Base-by-base conservation (phyloP, 169 alveolate species). In the Cryptosporidium tyzzeri region DNA sequence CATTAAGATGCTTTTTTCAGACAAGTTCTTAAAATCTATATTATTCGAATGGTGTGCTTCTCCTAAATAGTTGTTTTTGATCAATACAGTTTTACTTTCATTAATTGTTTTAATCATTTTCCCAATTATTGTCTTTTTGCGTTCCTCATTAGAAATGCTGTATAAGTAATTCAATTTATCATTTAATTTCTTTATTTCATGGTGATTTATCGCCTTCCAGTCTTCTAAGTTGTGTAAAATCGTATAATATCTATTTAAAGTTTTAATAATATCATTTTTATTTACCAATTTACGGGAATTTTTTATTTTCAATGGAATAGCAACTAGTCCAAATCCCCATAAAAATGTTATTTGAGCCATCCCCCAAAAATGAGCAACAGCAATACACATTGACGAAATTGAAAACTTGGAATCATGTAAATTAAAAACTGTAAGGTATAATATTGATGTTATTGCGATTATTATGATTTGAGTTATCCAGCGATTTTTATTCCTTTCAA, bases 281-380 rank as follows among this genome's bases (percentile, higher is more conserved):
- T 70, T n/a, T 26, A 29, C 21, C 26, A 45, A 9, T 70, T 45
- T 70, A 14, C 29, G 44, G n/a, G 53, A 29, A 50, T 31, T 71
- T 50, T 71, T 71, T 16, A 71, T 48, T 31, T 71, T 29, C 7
- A n/a, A 8, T n/a, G 85, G 85, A 71, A 71, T 53, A 7, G 70
- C 67, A 23, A 55, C 69, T 5, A 71, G 12, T 23, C 74, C 73
- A 39, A 31, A 75, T 23, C 86, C 86, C 73, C 86, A 75, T 18
- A 75, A 37, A 29, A 71, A 48, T 39, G 67, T 35, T 59, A 59
- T 23, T 80, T 62, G 74, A 26, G 48, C 29, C 74, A 80, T 80
- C 16, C 89, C 74, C 75, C 75, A 80, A 31, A 59, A 62, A 80
- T 80, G 80, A 1, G 62, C 80, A 41, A 31, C 50, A 2, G 73